Conservation (phyloP, 2,329 filamentous ascomycete genomes). For the Hymenoscyphus infarciens region DNA sequence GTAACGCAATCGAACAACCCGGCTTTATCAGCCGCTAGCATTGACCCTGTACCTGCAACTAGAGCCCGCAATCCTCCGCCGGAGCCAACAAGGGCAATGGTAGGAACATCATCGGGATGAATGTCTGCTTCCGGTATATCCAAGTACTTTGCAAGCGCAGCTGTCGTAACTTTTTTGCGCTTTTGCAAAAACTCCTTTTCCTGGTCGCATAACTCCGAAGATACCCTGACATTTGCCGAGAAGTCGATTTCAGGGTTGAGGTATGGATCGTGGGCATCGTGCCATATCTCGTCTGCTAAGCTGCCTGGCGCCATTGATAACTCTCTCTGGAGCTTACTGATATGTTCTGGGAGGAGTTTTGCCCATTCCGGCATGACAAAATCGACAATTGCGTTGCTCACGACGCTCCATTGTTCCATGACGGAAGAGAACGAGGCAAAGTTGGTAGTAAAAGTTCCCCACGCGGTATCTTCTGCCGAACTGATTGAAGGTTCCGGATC, state of each 20-base stretch:
- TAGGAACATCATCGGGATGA: slow-evolving; percentile 88
- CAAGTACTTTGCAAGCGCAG: slow-evolving; percentile 79
- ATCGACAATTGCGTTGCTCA: slow-evolving; percentile 56
- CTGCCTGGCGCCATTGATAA: slow-evolving; percentile 84
- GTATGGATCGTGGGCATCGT: slow-evolving; percentile 78
- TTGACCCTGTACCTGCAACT: slow-evolving; percentile 84
- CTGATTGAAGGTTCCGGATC: slow-evolving; percentile 13
- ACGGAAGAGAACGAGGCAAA: slow-evolving; percentile 47
- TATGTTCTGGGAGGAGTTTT: slow-evolving; percentile 67
- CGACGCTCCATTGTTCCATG: slow-evolving; percentile 50
- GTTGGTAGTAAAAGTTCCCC: slow-evolving; percentile 30
- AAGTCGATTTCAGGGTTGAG: slow-evolving; percentile 84
- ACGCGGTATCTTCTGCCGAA: slow-evolving; percentile 30
- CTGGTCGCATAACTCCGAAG: slow-evolving; percentile 74
- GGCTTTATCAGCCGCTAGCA: slow-evolving; percentile 77
- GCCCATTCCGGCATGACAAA: slow-evolving; percentile 82
- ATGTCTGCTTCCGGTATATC: slow-evolving; percentile 73
- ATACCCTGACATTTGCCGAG: slow-evolving; percentile 78
- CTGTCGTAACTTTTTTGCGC: slow-evolving; percentile 64
- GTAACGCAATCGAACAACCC: slow-evolving; percentile 92
- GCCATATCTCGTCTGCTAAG: slow-evolving; percentile 89
- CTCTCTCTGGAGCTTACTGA: slow-evolving; percentile 82
- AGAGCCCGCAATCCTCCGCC: slow-evolving; percentile 87
- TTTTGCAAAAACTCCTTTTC: slow-evolving; percentile 72
- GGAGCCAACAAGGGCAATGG: slow-evolving; percentile 91